Percentiles rank a stretch among this genome's conserved stretches.
These are phyloP conservation scores for Phytopythium sindhum DNA, from an alignment of 352 stramenopile species.

Conservation along the genomic window DNA sequence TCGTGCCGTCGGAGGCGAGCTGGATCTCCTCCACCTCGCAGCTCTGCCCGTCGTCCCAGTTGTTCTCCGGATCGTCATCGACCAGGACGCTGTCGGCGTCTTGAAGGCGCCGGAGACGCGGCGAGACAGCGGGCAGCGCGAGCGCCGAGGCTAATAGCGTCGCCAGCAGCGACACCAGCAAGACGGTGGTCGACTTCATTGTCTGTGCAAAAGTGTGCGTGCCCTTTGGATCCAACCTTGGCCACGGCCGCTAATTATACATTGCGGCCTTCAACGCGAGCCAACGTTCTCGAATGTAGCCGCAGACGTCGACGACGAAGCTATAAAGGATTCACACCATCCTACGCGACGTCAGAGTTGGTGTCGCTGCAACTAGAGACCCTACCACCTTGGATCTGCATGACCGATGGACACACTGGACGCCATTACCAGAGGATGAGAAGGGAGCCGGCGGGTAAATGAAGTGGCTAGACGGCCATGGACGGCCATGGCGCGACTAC, in stretches of 20 bases:
- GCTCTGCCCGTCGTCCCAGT: neutral
- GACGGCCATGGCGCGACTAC: too few species aligned
- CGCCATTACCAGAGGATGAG: too few species aligned
- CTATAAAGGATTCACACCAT: neutral
- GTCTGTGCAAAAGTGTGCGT: neutral
- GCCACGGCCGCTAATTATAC: neutral
- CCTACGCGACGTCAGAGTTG: too few species aligned
- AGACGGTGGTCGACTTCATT: neutral
- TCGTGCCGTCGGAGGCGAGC: slow-evolving; percentile 60
- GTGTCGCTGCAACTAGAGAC: too few species aligned
- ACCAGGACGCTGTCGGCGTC: neutral
- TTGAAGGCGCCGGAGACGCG: neutral
- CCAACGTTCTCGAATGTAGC: neutral
- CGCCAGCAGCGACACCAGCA: neutral
- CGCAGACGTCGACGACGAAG: neutral
- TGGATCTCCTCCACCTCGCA: slow-evolving; percentile 71
- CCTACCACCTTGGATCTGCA: too few species aligned
- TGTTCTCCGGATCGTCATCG: neutral
- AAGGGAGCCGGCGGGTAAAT: too few species aligned
- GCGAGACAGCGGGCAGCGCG: neutral
- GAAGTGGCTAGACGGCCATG: too few species aligned
- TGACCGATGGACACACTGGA: too few species aligned
- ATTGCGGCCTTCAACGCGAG: neutral
- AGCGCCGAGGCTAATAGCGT: neutral
- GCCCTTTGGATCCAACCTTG: neutral